Evolutionary conservation across 345 rosid genomes (phyloP).

Genomic region (Mallotus nudiflorus): DNA sequence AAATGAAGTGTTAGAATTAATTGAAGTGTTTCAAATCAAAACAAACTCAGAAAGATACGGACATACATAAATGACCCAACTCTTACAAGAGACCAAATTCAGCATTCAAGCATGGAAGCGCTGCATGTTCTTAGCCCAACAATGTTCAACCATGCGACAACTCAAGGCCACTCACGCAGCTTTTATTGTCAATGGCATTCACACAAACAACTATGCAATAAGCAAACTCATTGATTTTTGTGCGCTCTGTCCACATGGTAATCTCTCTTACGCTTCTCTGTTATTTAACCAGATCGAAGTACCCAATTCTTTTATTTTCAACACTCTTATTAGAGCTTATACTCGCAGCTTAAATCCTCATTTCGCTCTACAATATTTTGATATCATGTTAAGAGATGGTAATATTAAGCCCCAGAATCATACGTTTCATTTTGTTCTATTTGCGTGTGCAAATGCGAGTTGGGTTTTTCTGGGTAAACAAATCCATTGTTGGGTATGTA

Average conservation of each 20-base stretch:
- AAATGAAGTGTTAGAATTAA: no score
- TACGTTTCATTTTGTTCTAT: slow-evolving; percentile 47
- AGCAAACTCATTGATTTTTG: slow-evolving; percentile 49
- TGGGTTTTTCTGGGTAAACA: slow-evolving; percentile 34
- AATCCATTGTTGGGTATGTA: slow-evolving; percentile 46
- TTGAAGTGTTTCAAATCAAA: no score
- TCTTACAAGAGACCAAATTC: neutral
- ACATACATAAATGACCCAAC: neutral
- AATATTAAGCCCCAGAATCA: slow-evolving; percentile 38
- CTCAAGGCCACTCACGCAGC: slow-evolving; percentile 42
- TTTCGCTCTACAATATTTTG: slow-evolving; percentile 41
- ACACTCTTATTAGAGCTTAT: slow-evolving; percentile 52
- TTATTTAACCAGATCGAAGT: slow-evolving; percentile 35
- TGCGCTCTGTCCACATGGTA: slow-evolving; percentile 30
- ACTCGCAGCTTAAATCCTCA: slow-evolving; percentile 39
- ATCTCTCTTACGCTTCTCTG: slow-evolving; percentile 43
- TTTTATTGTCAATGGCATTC: slow-evolving; percentile 40
- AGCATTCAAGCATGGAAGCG: slow-evolving; percentile 31
- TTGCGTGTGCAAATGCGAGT: slow-evolving; percentile 37
- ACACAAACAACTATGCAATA: slow-evolving; percentile 38
- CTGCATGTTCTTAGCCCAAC: slow-evolving; percentile 35
- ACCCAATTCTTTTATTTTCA: slow-evolving; percentile 40
- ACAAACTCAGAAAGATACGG: neutral
- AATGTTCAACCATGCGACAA: slow-evolving; percentile 32
- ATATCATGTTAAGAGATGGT: slow-evolving; percentile 33